Conservation (phyloP, 2,329 filamentous ascomycete species). For the Penicillium sp. region DNA sequence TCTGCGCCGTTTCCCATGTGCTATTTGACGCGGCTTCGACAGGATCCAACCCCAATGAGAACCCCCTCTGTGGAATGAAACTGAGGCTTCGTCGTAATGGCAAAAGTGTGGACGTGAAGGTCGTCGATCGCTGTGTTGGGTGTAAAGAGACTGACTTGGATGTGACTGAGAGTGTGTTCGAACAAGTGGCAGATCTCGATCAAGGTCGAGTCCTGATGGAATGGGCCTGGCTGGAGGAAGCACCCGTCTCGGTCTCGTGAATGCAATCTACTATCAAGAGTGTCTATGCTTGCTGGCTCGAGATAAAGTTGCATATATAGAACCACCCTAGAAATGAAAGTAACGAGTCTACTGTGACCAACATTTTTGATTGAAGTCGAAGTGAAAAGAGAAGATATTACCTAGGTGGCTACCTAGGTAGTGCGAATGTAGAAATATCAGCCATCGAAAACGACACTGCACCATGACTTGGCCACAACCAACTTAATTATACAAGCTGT, state of each 20-base stretch:
- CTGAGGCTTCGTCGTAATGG: slow-evolving; percentile 65
- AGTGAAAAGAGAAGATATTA: no score
- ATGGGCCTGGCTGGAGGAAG: slow-evolving; percentile 56
- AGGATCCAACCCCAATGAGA: slow-evolving; percentile 63
- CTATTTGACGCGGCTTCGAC: slow-evolving; percentile 65
- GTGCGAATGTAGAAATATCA: no score
- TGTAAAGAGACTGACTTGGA: slow-evolving; percentile 56
- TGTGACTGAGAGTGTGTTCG: slow-evolving; percentile 54
- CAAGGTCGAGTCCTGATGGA: slow-evolving; percentile 53
- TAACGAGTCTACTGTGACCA: no score
- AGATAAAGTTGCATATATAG: neutral
- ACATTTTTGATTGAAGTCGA: no score
- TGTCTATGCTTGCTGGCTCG: no score
- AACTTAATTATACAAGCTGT: no score
- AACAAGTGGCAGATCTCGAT: slow-evolving; percentile 50
- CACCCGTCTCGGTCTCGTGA: slow-evolving; percentile 30
- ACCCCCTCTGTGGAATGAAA: slow-evolving; percentile 68
- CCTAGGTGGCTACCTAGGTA: no score
- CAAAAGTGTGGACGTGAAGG: slow-evolving; percentile 63
- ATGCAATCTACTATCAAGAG: no score
- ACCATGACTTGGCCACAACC: no score
- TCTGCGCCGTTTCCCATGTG: slow-evolving; percentile 70
- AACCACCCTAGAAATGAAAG: no score
- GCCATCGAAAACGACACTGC: no score
- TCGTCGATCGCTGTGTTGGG: slow-evolving; percentile 69